Evolutionary conservation across 2,329 filamentous ascomycete genomes (phyloP).

Genomic region (Fusarium illudens): DNA sequence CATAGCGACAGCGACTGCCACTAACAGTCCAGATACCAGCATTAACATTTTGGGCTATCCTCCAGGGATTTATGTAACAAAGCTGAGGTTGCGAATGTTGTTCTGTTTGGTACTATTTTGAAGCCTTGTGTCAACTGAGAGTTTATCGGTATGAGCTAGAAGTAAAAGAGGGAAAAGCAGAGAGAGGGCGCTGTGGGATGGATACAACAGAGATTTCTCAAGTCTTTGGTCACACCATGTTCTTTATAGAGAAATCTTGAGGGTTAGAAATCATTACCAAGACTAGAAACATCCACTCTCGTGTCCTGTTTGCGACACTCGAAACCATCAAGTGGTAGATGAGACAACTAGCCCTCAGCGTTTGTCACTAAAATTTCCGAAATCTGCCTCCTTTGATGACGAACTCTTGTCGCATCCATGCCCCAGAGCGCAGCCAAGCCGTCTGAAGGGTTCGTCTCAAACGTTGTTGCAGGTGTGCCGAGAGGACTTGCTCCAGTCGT

Average conservation of each 20-base stretch:
- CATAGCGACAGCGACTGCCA: constrained; percentile 5
- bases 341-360: neutral
- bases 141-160: constrained; percentile 15
- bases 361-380: neutral
- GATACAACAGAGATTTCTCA: neutral
- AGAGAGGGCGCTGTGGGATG: neutral
- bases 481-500: neutral
- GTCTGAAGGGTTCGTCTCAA: constrained; percentile 1
- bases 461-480: neutral
- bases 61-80: neutral
- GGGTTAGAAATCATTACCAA: neutral
- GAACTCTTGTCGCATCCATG: neutral
- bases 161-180: neutral
- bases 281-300: neutral
- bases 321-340: neutral
- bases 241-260: neutral
- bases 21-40: neutral
- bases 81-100: neutral
- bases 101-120: neutral
- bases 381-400: neutral
- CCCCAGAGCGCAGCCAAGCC: neutral
- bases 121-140: neutral
- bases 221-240: neutral
- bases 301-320: neutral
- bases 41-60: constrained; percentile 1